Evolutionary conservation across 345 rosid species (phyloP).

Genomic region (Gossypium rotundifolium): DNA sequence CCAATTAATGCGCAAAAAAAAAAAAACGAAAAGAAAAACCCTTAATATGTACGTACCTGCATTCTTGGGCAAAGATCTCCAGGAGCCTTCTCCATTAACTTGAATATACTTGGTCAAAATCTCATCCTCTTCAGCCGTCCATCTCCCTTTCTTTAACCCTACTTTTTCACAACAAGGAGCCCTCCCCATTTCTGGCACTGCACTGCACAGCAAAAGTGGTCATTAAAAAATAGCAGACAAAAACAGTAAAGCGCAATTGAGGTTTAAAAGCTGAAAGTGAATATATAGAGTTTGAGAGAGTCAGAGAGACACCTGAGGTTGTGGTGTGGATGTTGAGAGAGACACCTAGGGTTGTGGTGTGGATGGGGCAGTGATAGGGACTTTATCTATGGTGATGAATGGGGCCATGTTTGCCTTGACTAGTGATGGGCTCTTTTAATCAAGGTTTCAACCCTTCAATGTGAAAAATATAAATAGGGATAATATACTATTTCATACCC

Average conservation of each 20-base stretch:
- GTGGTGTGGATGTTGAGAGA: background rate
- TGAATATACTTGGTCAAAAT: constrained; percentile 38
- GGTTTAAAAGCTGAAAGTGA: too few species aligned
- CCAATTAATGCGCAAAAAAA: background rate
- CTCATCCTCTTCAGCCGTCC: constrained; percentile 62
- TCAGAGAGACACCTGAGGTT: background rate
- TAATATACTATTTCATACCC: too few species aligned
- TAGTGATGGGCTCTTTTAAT: too few species aligned
- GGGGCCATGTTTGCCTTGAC: background rate
- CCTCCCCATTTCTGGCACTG: constrained; percentile 43
- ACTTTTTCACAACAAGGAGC: constrained; percentile 67
- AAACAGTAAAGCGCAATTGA: background rate
- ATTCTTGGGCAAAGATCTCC: constrained; percentile 63
- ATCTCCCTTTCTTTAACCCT: constrained; percentile 58
- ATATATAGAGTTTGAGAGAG: too few species aligned
- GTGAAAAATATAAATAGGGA: too few species aligned
- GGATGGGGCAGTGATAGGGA: background rate
- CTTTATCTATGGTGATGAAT: background rate
- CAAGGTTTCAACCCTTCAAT: too few species aligned
- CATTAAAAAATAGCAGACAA: too few species aligned
- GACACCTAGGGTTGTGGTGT: background rate
- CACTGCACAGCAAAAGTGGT: background rate
- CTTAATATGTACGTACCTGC: constrained; percentile 32
- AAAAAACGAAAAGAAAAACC: background rate
- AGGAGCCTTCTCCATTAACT: constrained; percentile 57